Evolutionary conservation across 2,329 filamentous ascomycete genomes (phyloP), one percentile per base, ranked within the genome.

Genomic region (Didymella lethalis): DNA sequence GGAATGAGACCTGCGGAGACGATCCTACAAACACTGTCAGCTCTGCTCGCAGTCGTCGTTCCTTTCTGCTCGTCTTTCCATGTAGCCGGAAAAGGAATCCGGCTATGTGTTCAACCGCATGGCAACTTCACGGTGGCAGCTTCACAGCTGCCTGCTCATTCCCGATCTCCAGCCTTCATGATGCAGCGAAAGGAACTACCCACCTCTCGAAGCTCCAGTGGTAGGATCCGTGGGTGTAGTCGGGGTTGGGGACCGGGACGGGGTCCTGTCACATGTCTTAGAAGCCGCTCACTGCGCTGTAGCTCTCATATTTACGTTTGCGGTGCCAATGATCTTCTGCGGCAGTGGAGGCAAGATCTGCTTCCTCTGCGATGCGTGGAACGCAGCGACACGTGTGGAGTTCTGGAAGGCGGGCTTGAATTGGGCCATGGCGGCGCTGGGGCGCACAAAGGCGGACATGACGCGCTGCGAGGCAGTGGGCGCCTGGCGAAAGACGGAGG

Each of bases 131-230:
- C 23, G 18, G 11, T 34, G 16, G 23, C 41, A 44, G 14, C 41
- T 44, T 14, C 6, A 28, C 23, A 10, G n/a, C n/a, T 26, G 31
- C 4, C 12, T 28, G 18, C 38, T 7, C 14, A 7, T 16, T 23
- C 18, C 44, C 2, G 7, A 2, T 48, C 18, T 31, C 43, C 16
- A 18, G 34, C 36, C 34, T 48, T 38, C 20, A 11, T 7, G 12
- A 36, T n/a, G 11, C 25, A 40, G 2, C 8, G 23, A 16, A 31
- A 8, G n/a, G 23, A 7, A 8, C 36, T 48, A 64, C 64, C 57
- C 75, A 87, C 85, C 88, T 84, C 85, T 99, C 95, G 74, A 97
- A 97, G 61, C 90, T 91, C 95, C 95, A 99, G 86, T 99, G 95
- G 84, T 98, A 99, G 79, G 91, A 96, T 71, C 95, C 95, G 82